Conservation (phyloP, 2,329 filamentous ascomycete genomes). For the Colletotrichum australisinense region DNA sequence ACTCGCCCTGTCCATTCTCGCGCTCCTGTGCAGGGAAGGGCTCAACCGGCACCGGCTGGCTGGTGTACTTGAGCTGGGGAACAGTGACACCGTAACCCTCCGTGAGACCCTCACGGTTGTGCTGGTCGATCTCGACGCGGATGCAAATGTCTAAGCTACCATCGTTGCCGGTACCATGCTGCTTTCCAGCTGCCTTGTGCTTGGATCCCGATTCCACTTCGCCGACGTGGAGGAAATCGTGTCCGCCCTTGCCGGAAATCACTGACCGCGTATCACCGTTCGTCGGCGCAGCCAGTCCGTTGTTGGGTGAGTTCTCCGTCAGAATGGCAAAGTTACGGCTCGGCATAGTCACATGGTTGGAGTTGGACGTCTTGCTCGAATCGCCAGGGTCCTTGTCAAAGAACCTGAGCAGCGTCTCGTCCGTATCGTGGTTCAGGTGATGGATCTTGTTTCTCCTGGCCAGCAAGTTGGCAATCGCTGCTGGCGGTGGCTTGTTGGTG, state of each 20-base stretch:
- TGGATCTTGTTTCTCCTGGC: slow-evolving; percentile 89
- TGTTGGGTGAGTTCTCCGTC: slow-evolving; percentile 82
- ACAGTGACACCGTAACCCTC: slow-evolving; percentile 87
- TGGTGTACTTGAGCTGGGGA: slow-evolving; percentile 69
- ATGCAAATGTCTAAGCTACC: slow-evolving; percentile 83
- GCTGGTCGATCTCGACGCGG: slow-evolving; percentile 88
- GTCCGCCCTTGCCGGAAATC: slow-evolving; percentile 69
- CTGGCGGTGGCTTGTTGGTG: slow-evolving; percentile 92
- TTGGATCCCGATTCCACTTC: slow-evolving; percentile 82
- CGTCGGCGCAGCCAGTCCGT: slow-evolving; percentile 41
- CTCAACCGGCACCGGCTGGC: slow-evolving; percentile 39
- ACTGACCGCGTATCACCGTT: slow-evolving; percentile 37
- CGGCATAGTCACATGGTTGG: slow-evolving; percentile 89
- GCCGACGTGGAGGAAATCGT: slow-evolving; percentile 78
- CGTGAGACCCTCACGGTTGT: slow-evolving; percentile 83
- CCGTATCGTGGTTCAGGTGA: slow-evolving; percentile 77
- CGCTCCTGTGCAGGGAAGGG: slow-evolving; percentile 34
- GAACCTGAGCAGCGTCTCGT: slow-evolving; percentile 93
- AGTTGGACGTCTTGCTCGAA: slow-evolving; percentile 76
- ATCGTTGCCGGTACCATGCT: slow-evolving; percentile 67
- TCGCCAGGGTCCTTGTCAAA: slow-evolving; percentile 90
- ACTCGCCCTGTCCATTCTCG: slow-evolving; percentile 17
- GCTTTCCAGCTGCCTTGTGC: slow-evolving; percentile 76
- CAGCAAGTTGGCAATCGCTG: slow-evolving; percentile 88
- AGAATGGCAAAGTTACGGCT: slow-evolving; percentile 94